Evolutionary conservation across 129 eudicot species (phyloP).

Genomic region (Saposhnikovia divaricata): DNA sequence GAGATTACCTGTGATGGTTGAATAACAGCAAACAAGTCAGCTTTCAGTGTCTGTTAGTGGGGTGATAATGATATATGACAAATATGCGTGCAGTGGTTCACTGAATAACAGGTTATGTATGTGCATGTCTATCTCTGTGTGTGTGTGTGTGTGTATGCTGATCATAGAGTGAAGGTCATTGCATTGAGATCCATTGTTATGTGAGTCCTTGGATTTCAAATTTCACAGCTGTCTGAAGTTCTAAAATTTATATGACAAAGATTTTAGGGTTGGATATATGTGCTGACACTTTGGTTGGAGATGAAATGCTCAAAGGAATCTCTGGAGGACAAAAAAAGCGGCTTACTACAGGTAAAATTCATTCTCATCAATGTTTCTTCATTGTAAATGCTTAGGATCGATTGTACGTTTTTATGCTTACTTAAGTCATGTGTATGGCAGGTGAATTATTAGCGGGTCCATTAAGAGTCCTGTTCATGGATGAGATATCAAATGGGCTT

Average conservation of each 20-base stretch:
- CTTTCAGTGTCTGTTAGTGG: no score
- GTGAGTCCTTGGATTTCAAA: background rate
- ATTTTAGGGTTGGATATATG: constrained; percentile 91
- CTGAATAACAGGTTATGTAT: background rate
- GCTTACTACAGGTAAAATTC: constrained; percentile 77
- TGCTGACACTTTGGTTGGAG: constrained; percentile 91
- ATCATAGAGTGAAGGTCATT: background rate
- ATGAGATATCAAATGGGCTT: constrained; percentile 94
- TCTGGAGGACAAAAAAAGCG: constrained; percentile 98
- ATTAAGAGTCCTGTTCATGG: constrained; percentile 82
- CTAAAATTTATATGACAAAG: constrained; percentile 50
- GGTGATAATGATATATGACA: background rate
- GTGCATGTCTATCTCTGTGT: background rate
- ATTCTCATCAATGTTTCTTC: constrained; percentile 7
- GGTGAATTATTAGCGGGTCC: constrained; percentile 92
- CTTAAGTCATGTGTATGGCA: constrained; percentile 24
- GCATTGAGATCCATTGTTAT: background rate
- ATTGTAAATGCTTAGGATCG: background rate
- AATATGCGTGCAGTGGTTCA: background rate
- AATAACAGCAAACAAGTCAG: background rate
- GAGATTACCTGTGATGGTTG: background rate
- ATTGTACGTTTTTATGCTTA: constrained; percentile 7
- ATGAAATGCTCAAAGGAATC: constrained; percentile 94
- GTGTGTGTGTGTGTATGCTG: background rate
- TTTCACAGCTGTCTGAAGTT: constrained; percentile 13